Conservation (phyloP, 805 yeast genomes). For the Lachancea dasiensis region DNA sequence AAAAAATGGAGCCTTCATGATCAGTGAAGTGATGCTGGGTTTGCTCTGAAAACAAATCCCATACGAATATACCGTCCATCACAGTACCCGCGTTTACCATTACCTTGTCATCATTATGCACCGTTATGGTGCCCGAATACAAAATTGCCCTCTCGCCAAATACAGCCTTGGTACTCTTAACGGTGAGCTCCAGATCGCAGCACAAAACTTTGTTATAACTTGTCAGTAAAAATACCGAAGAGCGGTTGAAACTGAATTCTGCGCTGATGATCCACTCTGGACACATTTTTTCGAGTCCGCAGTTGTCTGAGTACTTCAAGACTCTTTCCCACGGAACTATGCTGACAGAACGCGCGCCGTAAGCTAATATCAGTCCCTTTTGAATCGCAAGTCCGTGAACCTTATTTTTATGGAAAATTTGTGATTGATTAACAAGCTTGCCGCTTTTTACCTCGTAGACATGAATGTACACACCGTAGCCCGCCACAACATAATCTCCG, state of each 20-base stretch:
- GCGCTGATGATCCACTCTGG: constrained; percentile 78
- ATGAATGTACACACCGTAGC: constrained; percentile 64
- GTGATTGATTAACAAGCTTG: constrained; percentile 34
- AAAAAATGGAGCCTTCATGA: constrained; percentile 91
- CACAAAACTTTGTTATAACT: constrained; percentile 63
- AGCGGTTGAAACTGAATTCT: constrained; percentile 40
- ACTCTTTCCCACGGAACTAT: constrained; percentile 35
- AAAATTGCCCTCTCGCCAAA: constrained; percentile 74
- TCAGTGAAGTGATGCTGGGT: constrained; percentile 54
- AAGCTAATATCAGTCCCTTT: constrained; percentile 36
- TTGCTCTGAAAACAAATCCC: constrained; percentile 49
- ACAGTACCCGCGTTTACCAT: constrained; percentile 88
- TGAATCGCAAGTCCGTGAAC: constrained; percentile 66
- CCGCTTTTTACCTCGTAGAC: constrained; percentile 43
- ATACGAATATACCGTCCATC: constrained; percentile 75
- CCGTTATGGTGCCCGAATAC: constrained; percentile 75
- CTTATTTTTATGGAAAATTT: constrained; percentile 64
- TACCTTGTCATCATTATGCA: constrained; percentile 37
- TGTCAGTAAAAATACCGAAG: constrained; percentile 50
- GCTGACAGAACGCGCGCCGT: constrained; percentile 71
- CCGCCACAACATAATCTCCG: constrained; percentile 43
- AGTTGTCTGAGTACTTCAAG: constrained; percentile 15
- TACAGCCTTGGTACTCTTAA: constrained; percentile 30
- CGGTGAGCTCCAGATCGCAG: constrained; percentile 23
- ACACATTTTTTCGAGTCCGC: constrained; percentile 41